These are phyloP conservation scores for Phalaenopsis aphrodite DNA, from an alignment of 106 monocot genomes.

Conservation along the genomic window DNA sequence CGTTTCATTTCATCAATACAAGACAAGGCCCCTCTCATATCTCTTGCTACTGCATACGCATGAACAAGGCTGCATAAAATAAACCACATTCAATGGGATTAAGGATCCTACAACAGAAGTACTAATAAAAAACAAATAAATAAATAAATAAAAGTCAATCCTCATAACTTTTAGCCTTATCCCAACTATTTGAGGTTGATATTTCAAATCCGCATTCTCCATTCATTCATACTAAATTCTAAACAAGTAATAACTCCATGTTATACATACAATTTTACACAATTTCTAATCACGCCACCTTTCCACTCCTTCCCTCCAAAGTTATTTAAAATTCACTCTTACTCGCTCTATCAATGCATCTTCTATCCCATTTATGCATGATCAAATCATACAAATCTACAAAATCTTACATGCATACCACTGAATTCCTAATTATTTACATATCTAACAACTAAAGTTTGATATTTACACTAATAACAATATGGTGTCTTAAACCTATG, in stretches of 20 bases:
- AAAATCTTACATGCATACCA: too few relatives aligned
- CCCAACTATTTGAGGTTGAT: background rate
- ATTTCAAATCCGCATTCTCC: background rate
- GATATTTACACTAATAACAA: too few relatives aligned
- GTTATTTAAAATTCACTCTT: background rate
- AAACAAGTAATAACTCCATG: background rate
- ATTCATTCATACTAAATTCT: background rate
- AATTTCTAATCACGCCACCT: background rate
- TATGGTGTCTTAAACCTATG: too few relatives aligned
- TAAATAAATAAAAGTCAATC: background rate
- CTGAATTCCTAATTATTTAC: too few relatives aligned
- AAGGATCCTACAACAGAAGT: background rate
- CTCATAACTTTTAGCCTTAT: background rate
- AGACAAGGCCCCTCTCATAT: slow-evolving; percentile 92
- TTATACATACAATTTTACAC: background rate
- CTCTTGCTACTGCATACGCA: slow-evolving; percentile 99
- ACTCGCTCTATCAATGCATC: background rate
- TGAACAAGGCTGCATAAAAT: slow-evolving; percentile 99
- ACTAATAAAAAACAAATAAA: background rate
- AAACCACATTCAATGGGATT: slow-evolving; percentile 39
- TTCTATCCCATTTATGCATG: background rate
- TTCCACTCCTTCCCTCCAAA: background rate
- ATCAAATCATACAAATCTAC: background rate
- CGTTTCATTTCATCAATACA: slow-evolving; percentile 88
- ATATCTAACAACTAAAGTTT: too few relatives aligned